A percentile compares a stretch with the other conserved stretches of the same genome.
phyloP scores from a whole-genome alignment of 257 asterid species.

The Solanum bukasovii region DNA sequence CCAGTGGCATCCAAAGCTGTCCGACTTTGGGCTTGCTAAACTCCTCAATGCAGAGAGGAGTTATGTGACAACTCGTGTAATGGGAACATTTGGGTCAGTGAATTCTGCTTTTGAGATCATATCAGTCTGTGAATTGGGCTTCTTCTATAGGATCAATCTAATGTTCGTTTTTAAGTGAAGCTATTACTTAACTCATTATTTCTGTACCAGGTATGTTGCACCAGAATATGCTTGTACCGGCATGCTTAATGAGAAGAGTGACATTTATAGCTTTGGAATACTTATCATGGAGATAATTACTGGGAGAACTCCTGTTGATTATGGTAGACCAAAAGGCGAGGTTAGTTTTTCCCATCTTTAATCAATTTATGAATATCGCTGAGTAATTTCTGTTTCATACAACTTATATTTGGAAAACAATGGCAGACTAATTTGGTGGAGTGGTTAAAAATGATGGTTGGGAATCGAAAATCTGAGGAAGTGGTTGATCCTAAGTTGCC shows the following conservation, averaged over 20 bases:
- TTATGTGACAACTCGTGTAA: conserved; percentile 85
- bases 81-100: conserved; percentile 95
- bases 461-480: conserved; percentile 81
- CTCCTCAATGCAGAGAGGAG: conserved; percentile 75
- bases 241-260: conserved; percentile 89
- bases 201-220: conserved; percentile 68
- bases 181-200: neutral
- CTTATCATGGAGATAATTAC: conserved; percentile 91
- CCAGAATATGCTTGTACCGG: conserved; percentile 98
- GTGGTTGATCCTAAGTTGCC: conserved; percentile 83
- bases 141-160: neutral
- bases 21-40: conserved; percentile 96
- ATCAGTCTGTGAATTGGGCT: neutral
- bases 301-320: conserved; percentile 84
- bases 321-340: conserved; percentile 72
- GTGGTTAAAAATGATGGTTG: conserved; percentile 90
- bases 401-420: neutral
- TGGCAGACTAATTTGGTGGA: conserved; percentile 79
- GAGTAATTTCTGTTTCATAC: neutral
- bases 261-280: conserved; percentile 84
- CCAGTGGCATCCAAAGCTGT: conserved; percentile 79
- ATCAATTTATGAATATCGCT: neutral
- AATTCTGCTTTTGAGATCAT: neutral
- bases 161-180: neutral
- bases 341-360: conserved; percentile 23